Conservation (phyloP, 352 stramenopile species). For the Globisporangium nunn region DNA sequence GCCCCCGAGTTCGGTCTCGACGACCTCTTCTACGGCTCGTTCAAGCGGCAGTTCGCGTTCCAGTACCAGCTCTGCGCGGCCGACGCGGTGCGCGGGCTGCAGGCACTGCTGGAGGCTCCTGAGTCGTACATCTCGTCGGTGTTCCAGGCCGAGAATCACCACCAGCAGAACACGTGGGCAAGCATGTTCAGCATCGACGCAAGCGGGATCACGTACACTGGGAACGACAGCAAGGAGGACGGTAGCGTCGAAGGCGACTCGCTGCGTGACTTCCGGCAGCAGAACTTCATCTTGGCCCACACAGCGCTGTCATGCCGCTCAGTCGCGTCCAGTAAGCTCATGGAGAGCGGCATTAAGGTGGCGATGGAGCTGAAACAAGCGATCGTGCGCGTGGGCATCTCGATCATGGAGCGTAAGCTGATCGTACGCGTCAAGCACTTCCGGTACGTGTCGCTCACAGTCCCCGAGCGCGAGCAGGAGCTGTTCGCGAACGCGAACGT, state of each 20-base stretch:
- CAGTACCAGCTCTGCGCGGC: conserved; percentile 93
- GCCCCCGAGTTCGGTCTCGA: conserved; percentile 92
- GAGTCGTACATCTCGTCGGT: conserved; percentile 59
- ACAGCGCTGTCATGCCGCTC: conserved; percentile 65
- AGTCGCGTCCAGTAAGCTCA: conserved; percentile 57
- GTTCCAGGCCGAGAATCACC: conserved; percentile 58
- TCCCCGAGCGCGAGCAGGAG: conserved; percentile 71
- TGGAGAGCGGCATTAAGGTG: conserved; percentile 93
- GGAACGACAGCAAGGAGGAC: conserved; percentile 7
- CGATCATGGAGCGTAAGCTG: conserved; percentile 92
- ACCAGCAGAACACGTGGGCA: conserved; percentile 35
- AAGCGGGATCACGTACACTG: conserved; percentile 18
- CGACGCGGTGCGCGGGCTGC: conserved; percentile 93
- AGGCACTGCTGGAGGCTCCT: conserved; percentile 90
- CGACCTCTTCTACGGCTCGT: conserved; percentile 95
- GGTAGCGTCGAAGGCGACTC: conserved; percentile 18
- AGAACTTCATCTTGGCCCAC: conserved; percentile 76
- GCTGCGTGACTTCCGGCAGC: conserved; percentile 55
- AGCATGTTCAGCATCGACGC: conserved; percentile 36
- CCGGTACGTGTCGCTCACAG: conserved; percentile 93
- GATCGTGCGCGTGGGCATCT: conserved; percentile 91
- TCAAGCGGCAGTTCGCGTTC: conserved; percentile 92
- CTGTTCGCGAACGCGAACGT: conserved; percentile 93
- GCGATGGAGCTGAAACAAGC: conserved; percentile 93
- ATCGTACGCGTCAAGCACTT: conserved; percentile 95